Percentiles rank a stretch among this genome's conserved stretches.
Evolutionary conservation across 768 basidiomycete genomes (phyloP).

Genomic region (Suillus occidentalis): DNA sequence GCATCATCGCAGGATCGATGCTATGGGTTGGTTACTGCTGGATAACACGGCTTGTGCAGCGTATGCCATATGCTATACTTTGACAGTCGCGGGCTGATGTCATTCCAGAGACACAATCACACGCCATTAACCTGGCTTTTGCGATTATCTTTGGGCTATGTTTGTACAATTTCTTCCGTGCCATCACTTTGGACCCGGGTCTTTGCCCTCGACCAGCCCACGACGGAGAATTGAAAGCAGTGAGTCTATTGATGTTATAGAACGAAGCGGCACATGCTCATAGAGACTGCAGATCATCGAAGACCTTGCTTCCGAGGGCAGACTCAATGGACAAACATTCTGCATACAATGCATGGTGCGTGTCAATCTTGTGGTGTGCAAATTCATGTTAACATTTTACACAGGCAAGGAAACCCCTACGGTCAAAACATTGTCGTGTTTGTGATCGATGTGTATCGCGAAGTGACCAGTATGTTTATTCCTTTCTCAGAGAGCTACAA

Average conservation of each 20-base stretch:
- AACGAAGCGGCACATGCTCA: neutral
- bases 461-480: conserved; percentile 80
- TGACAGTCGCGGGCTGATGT: neutral
- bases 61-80: conserved; percentile 39
- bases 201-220: conserved; percentile 77
- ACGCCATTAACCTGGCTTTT: conserved; percentile 76
- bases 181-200: conserved; percentile 88
- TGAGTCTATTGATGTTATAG: conserved; percentile 36
- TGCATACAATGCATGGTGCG: conserved; percentile 93
- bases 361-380: neutral
- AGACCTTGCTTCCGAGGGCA: conserved; percentile 82
- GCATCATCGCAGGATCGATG: conserved; percentile 84
- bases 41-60: conserved; percentile 72
- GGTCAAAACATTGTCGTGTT: conserved; percentile 93
- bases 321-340: conserved; percentile 94
- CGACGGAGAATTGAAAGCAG: conserved; percentile 86
- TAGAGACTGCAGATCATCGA: conserved; percentile 70
- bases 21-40: conserved; percentile 86
- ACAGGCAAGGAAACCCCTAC: conserved; percentile 83
- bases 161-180: conserved; percentile 87
- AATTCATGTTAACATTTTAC: neutral
- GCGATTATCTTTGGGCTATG: conserved; percentile 70
- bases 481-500: neutral
- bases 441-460: conserved; percentile 89
- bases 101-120: conserved; percentile 67